phyloP scores from a whole-genome alignment of 2,329 filamentous ascomycete genomes.

The Colletotrichum musae region DNA sequence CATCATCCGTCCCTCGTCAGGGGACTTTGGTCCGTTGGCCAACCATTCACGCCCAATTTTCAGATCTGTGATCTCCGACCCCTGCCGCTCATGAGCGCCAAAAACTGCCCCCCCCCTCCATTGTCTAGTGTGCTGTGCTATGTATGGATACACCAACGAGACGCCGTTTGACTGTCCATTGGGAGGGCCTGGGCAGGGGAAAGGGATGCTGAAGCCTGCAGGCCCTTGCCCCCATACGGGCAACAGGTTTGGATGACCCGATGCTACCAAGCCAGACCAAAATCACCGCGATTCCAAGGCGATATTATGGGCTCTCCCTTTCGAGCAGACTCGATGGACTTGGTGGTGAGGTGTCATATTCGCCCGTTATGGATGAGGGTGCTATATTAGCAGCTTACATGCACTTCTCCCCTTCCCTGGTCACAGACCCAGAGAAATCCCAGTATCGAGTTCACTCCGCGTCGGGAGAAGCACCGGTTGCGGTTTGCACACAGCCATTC shows the following conservation, averaged over 20 bases:
- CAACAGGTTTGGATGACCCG: background rate
- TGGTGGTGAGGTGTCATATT: constrained; percentile 25
- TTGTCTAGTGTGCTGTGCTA: too few species aligned
- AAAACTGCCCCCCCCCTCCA: background rate
- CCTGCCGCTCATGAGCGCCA: constrained; percentile 23
- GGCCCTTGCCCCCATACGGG: background rate
- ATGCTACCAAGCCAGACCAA: constrained; percentile 32
- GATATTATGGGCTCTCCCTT: constrained; percentile 12
- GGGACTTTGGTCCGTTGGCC: constrained; percentile 2
- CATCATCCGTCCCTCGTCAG: background rate
- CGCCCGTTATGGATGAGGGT: constrained; percentile 18
- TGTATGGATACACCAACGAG: constrained; percentile 1
- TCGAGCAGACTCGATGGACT: constrained; percentile 2
- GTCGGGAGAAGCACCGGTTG: too few species aligned
- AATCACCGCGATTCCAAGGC: constrained; percentile 15
- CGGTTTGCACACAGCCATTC: background rate
- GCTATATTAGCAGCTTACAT: background rate
- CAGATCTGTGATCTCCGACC: constrained; percentile 27
- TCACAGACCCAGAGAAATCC: constrained; percentile 19
- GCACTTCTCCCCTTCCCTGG: constrained; percentile 16
- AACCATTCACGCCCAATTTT: constrained; percentile 6
- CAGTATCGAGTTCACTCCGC: background rate
- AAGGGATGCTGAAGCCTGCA: background rate
- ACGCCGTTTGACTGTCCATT: constrained; percentile 29
- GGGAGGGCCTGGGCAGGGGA: constrained; percentile 1